Conservation (phyloP, 768 basidiomycete species). For the Leccinum sublutescens region DNA sequence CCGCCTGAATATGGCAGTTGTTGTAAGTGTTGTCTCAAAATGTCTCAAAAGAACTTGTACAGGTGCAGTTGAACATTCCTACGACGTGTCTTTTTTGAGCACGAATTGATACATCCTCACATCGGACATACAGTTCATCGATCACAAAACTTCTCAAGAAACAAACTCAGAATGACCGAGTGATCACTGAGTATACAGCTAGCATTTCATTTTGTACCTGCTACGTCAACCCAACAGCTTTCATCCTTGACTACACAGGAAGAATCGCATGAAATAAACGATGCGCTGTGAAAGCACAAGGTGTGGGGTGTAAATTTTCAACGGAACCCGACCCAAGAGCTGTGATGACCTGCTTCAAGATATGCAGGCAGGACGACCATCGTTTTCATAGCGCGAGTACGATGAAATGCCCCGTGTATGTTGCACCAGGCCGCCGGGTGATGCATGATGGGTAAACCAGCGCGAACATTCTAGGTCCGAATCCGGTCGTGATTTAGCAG, state of each 20-base stretch:
- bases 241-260: background rate
- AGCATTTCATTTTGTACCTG: background rate
- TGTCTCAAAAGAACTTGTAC: too few species aligned
- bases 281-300: background rate
- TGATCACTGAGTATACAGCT: background rate
- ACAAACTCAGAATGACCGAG: background rate
- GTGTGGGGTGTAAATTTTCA: background rate
- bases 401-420: background rate
- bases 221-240: too few species aligned
- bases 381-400: background rate
- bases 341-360: background rate
- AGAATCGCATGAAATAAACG: background rate
- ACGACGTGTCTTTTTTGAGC: too few species aligned
- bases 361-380: background rate
- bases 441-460: background rate
- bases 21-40: too few species aligned
- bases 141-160: background rate
- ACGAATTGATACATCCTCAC: background rate
- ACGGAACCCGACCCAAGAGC: background rate
- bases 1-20: background rate
- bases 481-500: background rate
- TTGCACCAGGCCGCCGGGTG: background rate
- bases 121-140: background rate
- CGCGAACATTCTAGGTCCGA: background rate
- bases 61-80: background rate